Conservation (phyloP, 2,329 filamentous ascomycete genomes). For the Gliomastix tumulicola region DNA sequence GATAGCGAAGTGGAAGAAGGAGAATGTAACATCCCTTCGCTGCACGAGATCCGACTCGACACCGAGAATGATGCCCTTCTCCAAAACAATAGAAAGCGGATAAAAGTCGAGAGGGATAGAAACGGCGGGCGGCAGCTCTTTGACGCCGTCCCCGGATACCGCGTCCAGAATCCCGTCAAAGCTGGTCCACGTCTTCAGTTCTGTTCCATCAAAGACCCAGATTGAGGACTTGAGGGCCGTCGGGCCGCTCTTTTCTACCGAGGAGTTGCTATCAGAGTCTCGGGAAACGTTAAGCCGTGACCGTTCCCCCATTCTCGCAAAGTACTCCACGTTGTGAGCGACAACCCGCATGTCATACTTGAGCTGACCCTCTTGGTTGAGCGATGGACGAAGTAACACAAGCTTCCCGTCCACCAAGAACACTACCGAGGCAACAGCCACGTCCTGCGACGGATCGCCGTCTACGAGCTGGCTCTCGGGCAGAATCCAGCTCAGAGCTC, state of each 20-base stretch:
- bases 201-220: conserved; percentile 87
- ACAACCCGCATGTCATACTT: conserved; percentile 99
- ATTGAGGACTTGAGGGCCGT: conserved; percentile 72
- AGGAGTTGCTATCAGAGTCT: conserved; percentile 11
- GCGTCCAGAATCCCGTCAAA: conserved; percentile 76
- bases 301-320: conserved; percentile 86
- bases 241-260: conserved; percentile 4
- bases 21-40: conserved; percentile 83
- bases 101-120: conserved; percentile 90
- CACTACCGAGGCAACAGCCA: conserved; percentile 84
- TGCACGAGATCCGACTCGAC: conserved; percentile 93
- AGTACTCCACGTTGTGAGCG: conserved; percentile 93
- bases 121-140: conserved; percentile 68
- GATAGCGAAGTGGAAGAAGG: conserved; percentile 81
- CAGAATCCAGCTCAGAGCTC: conserved; percentile 91
- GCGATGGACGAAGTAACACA: conserved; percentile 80
- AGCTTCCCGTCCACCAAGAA: conserved; percentile 98
- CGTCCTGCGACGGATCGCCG: conserved; percentile 92
- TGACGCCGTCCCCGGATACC: conserved; percentile 54
- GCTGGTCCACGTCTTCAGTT: conserved; percentile 84
- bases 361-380: conserved; percentile 73
- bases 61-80: conserved; percentile 83
- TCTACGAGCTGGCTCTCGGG: conserved; percentile 84
- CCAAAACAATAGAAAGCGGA: conserved; percentile 78
- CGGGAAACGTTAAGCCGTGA: conserved; percentile 31